These are phyloP conservation scores for Ophiorrhiza pumila DNA, from an alignment of 257 asterid species.

Conservation along the genomic window DNA sequence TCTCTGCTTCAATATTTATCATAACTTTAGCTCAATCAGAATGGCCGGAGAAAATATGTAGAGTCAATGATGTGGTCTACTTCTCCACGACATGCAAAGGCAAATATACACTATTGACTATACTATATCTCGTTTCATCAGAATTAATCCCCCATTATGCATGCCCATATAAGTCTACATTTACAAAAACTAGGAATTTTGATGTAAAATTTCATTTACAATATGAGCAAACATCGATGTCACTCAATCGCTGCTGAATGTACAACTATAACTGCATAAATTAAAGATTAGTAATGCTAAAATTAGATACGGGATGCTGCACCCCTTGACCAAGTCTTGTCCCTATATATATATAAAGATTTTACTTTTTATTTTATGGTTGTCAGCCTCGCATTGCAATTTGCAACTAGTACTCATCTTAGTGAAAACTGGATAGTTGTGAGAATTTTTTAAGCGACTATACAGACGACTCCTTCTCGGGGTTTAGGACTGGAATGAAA, in stretches of 20 bases:
- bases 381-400: background rate
- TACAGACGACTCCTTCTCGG: background rate
- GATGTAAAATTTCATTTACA: too few relatives aligned
- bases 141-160: too few relatives aligned
- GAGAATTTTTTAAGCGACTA: background rate
- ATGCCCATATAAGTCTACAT: too few relatives aligned
- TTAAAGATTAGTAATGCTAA: too few relatives aligned
- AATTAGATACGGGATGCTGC: background rate
- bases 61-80: slow-evolving; percentile 5
- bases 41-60: too few relatives aligned
- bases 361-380: background rate
- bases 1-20: slow-evolving; percentile 18
- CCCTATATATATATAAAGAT: background rate
- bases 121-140: too few relatives aligned
- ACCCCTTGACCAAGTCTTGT: background rate
- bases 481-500: slow-evolving; percentile 9
- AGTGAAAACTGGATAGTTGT: background rate
- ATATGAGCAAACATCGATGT: too few relatives aligned
- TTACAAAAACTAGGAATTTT: too few relatives aligned
- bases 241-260: too few relatives aligned
- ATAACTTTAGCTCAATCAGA: background rate
- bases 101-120: too few relatives aligned
- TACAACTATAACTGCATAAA: too few relatives aligned
- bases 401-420: background rate
- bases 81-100: too few relatives aligned